Base-by-base conservation (phyloP, 208 protist species). In the Tetramitus jugosus region DNA sequence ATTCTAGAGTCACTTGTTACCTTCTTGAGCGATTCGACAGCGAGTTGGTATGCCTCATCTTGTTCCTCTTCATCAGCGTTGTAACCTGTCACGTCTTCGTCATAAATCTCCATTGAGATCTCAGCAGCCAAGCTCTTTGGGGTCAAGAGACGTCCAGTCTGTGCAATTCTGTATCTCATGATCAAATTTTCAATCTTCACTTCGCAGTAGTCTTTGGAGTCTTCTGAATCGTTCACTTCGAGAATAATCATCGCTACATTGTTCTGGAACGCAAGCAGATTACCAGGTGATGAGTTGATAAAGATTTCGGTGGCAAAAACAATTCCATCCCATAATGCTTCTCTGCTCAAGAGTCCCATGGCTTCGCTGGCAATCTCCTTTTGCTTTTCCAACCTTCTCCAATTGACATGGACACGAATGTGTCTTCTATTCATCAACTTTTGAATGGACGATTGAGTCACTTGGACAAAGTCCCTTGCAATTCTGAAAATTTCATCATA, bases 401-500 rank as follows among this genome's bases (percentile, higher is more conserved):
- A 74, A 74, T 74, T 74, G 3, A 74, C 39, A 33, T 53, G 39
- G 1, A 74, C 2, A 53, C 29, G 46, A n/a, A 74, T 53, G 46
- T 53, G 46, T 39, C 3, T 13, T 37, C 37, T 31, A 20, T 37
- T 35, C 26, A 53, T 39, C 20, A 53, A 39, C 2, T 52, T 3
- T 39, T 31, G 17, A 33, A 53, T 20, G 35, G 17, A 20, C 26
- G 10, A 26, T 45, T 53, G 42, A 53, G 10, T 20, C 6, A 6
- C 2, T 53, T 33, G 10, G 7, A 74, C 67, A 3, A 56, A 53
- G 6, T 74, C 67, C 37, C 26, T 33, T 6, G 46, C 42, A 74
- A 74, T 74, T 74, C 67, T 45, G 29, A 10, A 13, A 46, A 53
- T n/a, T 74, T 74, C 35, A 29, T 74, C 67, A 45, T 37, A 74